Conservation (phyloP, 768 basidiomycete species). For the Neoboletus magnificus region DNA sequence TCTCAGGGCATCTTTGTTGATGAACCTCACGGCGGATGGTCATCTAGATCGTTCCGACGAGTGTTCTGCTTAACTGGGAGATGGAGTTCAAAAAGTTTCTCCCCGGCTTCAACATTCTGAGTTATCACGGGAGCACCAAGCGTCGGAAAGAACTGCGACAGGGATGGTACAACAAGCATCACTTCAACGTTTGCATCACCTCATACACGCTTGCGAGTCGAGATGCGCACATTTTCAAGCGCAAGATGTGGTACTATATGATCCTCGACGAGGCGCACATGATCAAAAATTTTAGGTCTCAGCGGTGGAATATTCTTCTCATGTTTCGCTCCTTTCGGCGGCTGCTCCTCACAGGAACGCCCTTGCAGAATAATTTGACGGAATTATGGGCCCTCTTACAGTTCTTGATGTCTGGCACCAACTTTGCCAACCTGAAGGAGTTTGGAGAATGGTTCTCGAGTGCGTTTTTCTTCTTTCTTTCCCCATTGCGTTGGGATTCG, state of each 20-base stretch:
- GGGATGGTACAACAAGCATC: conserved; percentile 86
- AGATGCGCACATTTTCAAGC: conserved; percentile 87
- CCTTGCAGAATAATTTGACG: conserved; percentile 92
- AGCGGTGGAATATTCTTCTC: conserved; percentile 88
- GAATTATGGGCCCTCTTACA: conserved; percentile 95
- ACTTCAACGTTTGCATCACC: conserved; percentile 93
- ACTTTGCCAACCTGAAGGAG: conserved; percentile 89
- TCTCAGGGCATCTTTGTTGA: not conserved
- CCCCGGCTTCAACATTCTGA: conserved; percentile 80
- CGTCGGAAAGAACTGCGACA: conserved; percentile 86
- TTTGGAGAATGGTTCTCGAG: conserved; percentile 97
- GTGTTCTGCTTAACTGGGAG: conserved; percentile 93
- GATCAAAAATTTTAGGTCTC: conserved; percentile 96
- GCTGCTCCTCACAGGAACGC: conserved; percentile 91
- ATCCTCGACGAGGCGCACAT: conserved; percentile 95
- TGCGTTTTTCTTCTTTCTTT: conserved; percentile 38
- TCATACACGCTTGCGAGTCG: conserved; percentile 91
- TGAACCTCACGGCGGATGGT: not conserved
- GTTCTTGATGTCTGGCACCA: conserved; percentile 86
- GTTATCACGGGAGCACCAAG: conserved; percentile 88
- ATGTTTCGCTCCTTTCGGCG: conserved; percentile 87
- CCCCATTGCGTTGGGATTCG: not conserved
- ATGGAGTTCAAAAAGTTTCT: conserved; percentile 97
- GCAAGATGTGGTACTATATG: conserved; percentile 95
- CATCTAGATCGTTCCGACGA: conserved; percentile 78